Evolutionary conservation across 805 yeast genomes (phyloP).

Genomic region (Brettanomyces sp.): DNA sequence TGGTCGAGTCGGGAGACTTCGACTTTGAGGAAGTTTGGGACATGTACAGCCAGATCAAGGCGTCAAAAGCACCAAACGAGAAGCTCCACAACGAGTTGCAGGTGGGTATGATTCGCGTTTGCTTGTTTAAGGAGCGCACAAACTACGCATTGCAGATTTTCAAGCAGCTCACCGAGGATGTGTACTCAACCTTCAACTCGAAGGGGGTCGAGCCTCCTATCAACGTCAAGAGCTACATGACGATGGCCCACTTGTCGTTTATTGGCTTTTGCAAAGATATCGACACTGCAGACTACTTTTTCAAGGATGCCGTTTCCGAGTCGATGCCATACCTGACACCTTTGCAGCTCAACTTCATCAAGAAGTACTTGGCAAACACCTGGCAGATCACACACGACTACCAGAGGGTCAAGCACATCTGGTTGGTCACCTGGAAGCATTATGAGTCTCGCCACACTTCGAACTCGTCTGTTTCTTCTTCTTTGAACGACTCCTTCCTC

Average conservation of each 20-base stretch:
- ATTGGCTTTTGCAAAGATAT: slow-evolving; percentile 72
- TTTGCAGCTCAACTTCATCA: slow-evolving; percentile 66
- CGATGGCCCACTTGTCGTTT: slow-evolving; percentile 69
- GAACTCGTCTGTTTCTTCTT: slow-evolving; percentile 62
- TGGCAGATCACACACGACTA: slow-evolving; percentile 49
- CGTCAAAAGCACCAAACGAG: slow-evolving; percentile 23
- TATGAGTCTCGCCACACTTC: slow-evolving; percentile 42
- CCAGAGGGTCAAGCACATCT: slow-evolving; percentile 47
- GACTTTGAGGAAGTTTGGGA: slow-evolving; percentile 50
- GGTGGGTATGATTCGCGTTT: slow-evolving; percentile 67
- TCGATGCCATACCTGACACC: slow-evolving; percentile 67
- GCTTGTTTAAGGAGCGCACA: slow-evolving; percentile 55
- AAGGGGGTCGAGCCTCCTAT: slow-evolving; percentile 25
- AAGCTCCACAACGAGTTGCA: slow-evolving; percentile 39
- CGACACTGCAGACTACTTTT: slow-evolving; percentile 61
- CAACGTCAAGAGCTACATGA: slow-evolving; percentile 41
- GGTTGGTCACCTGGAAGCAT: slow-evolving; percentile 52
- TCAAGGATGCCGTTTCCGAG: slow-evolving; percentile 58
- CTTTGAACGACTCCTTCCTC: slow-evolving; percentile 61
- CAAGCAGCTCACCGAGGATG: slow-evolving; percentile 46
- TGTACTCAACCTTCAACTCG: slow-evolving; percentile 27
- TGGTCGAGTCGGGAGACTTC: slow-evolving; percentile 51
- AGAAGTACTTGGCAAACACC: slow-evolving; percentile 52
- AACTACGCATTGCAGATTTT: slow-evolving; percentile 57
- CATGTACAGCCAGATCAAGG: slow-evolving; percentile 35